phyloP scores from a whole-genome alignment of 148 eudicot genomes.

The Vaccinium myrtillus region DNA sequence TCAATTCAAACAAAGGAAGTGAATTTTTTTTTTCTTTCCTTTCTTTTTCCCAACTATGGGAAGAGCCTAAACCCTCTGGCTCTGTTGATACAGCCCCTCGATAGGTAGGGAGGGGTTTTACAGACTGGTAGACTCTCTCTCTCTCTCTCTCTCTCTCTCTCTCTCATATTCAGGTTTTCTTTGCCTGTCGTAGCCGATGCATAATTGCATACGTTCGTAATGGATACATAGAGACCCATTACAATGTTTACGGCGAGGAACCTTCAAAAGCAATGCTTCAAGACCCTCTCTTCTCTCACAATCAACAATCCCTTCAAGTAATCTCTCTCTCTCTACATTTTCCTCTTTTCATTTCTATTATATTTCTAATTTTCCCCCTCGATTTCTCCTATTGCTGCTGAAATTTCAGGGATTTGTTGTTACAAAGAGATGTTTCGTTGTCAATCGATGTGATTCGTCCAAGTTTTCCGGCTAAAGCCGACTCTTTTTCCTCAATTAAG shows the following conservation, averaged over 20 bases:
- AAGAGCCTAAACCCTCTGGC: not conserved
- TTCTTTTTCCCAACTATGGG: too few species aligned
- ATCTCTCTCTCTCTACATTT: not conserved
- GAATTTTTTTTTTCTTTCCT: too few species aligned
- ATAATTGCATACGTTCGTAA: not conserved
- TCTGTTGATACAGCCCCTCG: not conserved
- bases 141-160: not conserved
- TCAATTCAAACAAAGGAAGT: too few species aligned
- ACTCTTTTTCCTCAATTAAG: slow-evolving; percentile 15
- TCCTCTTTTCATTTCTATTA: not conserved
- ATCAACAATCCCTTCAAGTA: slow-evolving; percentile 33
- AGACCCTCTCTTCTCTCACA: slow-evolving; percentile 35
- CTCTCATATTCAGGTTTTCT: not conserved
- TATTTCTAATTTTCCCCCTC: slow-evolving; percentile 3
- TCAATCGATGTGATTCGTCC: slow-evolving; percentile 19
- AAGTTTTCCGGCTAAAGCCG: slow-evolving; percentile 15
- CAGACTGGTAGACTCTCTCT: not conserved
- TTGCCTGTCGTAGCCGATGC: not conserved
- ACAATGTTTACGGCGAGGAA: slow-evolving; percentile 38
- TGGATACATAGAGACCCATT: not conserved
- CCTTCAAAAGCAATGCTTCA: slow-evolving; percentile 37
- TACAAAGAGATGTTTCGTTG: slow-evolving; percentile 19
- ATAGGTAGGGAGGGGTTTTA: slow-evolving; percentile 1
- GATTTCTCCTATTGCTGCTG: slow-evolving; percentile 2
- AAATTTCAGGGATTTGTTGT: slow-evolving; percentile 32